These are phyloP conservation scores for Abrus precatorius DNA, from an alignment of 306 rosid species.

Conservation along the genomic window DNA sequence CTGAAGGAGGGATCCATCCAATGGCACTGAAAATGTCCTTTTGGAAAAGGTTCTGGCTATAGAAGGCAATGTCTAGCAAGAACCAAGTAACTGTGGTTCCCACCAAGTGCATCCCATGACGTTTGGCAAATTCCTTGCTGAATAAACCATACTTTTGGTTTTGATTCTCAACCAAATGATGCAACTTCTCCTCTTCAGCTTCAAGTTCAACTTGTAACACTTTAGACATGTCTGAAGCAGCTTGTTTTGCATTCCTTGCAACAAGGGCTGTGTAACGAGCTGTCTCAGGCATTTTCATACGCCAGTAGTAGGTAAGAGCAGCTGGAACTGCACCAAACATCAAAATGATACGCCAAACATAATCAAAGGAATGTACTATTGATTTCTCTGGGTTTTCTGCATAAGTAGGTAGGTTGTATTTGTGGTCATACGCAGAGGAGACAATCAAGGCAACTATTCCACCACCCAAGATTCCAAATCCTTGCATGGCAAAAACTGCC, in stretches of 20 bases:
- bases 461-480: conserved; percentile 85
- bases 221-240: conserved; percentile 83
- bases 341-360: conserved; percentile 79
- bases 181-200: conserved; percentile 64
- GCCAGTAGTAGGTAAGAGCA: conserved; percentile 83
- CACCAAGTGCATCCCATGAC: conserved; percentile 79
- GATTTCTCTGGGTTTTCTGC: conserved; percentile 33
- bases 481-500: conserved; percentile 95
- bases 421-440: conserved; percentile 61
- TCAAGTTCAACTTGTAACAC: conserved; percentile 72
- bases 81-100: conserved; percentile 89
- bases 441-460: conserved; percentile 77
- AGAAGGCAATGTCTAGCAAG: conserved; percentile 85
- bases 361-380: conserved; percentile 64
- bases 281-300: conserved; percentile 94
- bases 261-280: conserved; percentile 93
- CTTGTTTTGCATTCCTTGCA: conserved; percentile 76
- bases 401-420: conserved; percentile 64
- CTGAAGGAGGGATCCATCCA: conserved; percentile 80
- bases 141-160: conserved; percentile 70
- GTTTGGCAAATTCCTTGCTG: conserved; percentile 59
- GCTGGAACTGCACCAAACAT: conserved; percentile 86
- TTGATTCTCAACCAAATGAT: background rate
- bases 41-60: conserved; percentile 91
- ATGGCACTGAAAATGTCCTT: conserved; percentile 82